Conservation (phyloP, 129 eudicot species). For the Lactuca sativa region DNA sequence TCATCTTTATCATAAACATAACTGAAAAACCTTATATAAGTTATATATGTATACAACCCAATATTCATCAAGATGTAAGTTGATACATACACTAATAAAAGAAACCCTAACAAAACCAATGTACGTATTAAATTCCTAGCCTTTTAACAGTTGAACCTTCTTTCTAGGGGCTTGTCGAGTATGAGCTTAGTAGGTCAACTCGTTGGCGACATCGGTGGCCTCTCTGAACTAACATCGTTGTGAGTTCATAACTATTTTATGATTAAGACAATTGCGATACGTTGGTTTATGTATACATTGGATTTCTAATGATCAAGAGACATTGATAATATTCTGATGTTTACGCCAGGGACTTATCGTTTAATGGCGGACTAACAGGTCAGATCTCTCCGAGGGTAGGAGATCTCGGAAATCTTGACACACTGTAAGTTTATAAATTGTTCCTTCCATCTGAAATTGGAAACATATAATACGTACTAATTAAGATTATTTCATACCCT, state of each 20-base stretch:
- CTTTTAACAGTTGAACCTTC: background rate
- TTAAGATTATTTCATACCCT: no score
- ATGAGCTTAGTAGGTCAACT: conserved; percentile 79
- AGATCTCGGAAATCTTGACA: conserved; percentile 66
- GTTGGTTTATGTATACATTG: background rate
- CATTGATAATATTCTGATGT: conserved; percentile 6
- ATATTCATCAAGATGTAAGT: no score
- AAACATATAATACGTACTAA: no score
- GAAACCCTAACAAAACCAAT: background rate
- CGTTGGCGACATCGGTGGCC: conserved; percentile 88
- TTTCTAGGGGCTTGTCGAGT: conserved; percentile 72
- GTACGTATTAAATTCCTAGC: background rate
- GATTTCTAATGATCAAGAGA: background rate
- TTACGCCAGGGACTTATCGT: conserved; percentile 81
- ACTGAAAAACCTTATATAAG: background rate
- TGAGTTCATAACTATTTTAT: conserved; percentile 27
- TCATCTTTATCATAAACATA: no score
- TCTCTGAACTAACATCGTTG: conserved; percentile 67
- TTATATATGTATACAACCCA: no score
- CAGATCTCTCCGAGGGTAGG: conserved; percentile 72
- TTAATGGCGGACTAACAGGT: conserved; percentile 77
- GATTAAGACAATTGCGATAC: conserved; percentile 2
- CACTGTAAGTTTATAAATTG: conserved; percentile 45
- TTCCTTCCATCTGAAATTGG: background rate
- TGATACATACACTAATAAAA: background rate